phyloP scores from a whole-genome alignment of 2,329 filamentous ascomycete species.

The Venturiaceae sp. region DNA sequence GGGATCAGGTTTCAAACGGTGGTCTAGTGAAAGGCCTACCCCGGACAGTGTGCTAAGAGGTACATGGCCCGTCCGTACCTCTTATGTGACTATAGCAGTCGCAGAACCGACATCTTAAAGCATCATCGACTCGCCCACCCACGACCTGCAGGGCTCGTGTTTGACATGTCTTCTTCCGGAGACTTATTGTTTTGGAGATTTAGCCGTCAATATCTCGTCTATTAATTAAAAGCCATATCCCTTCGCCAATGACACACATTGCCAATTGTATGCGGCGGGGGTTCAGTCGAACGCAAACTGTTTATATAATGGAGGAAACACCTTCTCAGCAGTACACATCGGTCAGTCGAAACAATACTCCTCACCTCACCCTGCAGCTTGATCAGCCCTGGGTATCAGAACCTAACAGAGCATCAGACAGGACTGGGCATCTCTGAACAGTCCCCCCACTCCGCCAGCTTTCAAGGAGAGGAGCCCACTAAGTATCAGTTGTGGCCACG shows the following conservation, averaged over 20 bases:
- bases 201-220: background rate
- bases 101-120: constrained; percentile 5
- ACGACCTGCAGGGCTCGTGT: background rate
- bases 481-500: constrained; percentile 7
- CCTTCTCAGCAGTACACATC: constrained; percentile 12
- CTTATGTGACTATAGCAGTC: constrained; percentile 5
- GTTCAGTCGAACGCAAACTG: constrained; percentile 18
- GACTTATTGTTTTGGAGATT: background rate
- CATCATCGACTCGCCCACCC: background rate
- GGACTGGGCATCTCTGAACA: constrained; percentile 3
- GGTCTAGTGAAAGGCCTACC: background rate
- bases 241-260: constrained; percentile 28
- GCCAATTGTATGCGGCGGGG: constrained; percentile 30
- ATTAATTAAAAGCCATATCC: background rate
- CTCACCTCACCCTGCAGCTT: background rate
- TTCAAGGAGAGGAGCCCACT: background rate
- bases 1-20: background rate
- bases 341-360: background rate
- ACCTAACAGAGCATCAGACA: background rate
- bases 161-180: constrained; percentile 7
- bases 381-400: background rate
- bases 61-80: background rate
- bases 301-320: constrained; percentile 29
- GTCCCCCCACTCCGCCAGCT: background rate
- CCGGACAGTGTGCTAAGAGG: background rate